Conservation (phyloP, 1,284 basidiomycete species). For the Ceratobasidium sp. region DNA sequence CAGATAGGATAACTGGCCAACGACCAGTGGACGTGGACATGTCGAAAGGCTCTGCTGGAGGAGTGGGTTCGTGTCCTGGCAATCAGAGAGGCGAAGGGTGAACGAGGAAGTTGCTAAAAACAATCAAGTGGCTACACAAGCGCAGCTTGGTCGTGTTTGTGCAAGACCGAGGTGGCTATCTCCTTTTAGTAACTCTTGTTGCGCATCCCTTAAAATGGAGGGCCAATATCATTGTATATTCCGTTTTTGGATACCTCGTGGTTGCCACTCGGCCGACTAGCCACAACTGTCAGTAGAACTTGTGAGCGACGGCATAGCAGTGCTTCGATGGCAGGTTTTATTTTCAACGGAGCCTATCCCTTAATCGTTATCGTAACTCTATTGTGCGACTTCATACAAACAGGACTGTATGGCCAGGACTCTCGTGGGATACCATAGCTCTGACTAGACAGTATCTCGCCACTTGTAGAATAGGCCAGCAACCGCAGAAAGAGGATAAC, state of each 20-base stretch:
- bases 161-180: neutral
- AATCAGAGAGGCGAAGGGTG: neutral
- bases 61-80: neutral
- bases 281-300: neutral
- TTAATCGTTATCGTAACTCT: neutral
- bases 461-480: too few relatives aligned
- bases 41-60: neutral
- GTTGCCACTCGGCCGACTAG: neutral
- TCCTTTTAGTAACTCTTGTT: neutral
- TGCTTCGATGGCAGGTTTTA: neutral
- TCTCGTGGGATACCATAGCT: too few relatives aligned
- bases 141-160: constrained; percentile 1
- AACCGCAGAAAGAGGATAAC: neutral
- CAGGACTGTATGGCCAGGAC: too few relatives aligned
- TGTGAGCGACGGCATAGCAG: too few relatives aligned
- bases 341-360: neutral
- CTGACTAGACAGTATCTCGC: too few relatives aligned
- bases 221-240: neutral
- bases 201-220: neutral
- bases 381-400: neutral
- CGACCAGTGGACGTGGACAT: constrained; percentile 15
- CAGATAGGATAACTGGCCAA: constrained; percentile 19
- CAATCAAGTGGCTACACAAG: constrained; percentile 15
- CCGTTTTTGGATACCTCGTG: neutral
- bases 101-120: neutral